Base-by-base conservation (phyloP, 805 yeast genomes). In the Cyberlindnera samutprakarnensis region DNA sequence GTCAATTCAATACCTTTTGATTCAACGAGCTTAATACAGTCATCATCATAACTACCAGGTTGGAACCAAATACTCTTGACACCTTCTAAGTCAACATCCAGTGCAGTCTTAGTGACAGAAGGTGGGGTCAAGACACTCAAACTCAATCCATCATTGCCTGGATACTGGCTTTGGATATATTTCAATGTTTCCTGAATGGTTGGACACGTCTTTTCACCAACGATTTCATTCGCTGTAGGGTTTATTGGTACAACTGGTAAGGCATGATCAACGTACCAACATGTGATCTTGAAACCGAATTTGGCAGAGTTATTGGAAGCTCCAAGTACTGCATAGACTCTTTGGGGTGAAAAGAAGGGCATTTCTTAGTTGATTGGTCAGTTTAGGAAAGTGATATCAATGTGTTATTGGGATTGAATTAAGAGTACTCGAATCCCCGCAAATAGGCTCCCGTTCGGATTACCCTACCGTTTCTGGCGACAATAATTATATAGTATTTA, bases 51-150 rank as follows among this genome's bases (percentile, higher is more conserved):
- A 15, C 86, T 70, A 0, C 94, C 94, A 0, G 94, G 94, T 49
- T 84, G 94, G 43, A 81, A 76, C 94, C 94, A 85, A 12, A 82
- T 58, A 1, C 78, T 75, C 44, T 68, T 69, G 12, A 80, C 57
- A 1, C 56, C 35, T 8, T 49, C 48, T 6, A 48, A 32, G 12
- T 71, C 55, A 12, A 62, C 62, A 9, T 62, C 53, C 23, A 77
- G 47, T 0, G 66, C 50, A 6, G 64, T 51, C 13, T 66, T 58
- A 2, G 86, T 72, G 4, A 78, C 68, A 1, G 51, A 48, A 1
- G 94, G 92, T 3, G 94, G 88, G 0, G 94, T 83, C 32, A 84
- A 73, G 25, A 85, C 77, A 19, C 85, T 75, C 7, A 80, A 54
- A 38, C 79, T 71, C 17, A 72, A 48, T 9, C 73, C 74, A 37